Conservation (phyloP, 768 basidiomycete species). For the Stropharia rugosoannulata region DNA sequence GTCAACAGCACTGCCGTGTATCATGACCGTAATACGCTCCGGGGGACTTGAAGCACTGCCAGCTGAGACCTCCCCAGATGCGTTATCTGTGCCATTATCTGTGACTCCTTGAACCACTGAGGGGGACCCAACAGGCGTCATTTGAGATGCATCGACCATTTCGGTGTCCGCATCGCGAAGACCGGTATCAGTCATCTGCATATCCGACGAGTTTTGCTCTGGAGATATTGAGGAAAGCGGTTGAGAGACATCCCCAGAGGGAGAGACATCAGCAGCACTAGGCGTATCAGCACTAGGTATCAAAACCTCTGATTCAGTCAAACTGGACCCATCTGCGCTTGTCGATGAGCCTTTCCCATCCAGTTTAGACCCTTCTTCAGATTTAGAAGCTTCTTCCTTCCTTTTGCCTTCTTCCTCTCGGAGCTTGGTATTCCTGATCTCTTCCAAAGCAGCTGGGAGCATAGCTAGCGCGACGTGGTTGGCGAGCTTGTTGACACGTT, state of each 20-base stretch:
- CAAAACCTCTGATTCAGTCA: constrained; percentile 18
- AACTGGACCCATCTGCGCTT: constrained; percentile 19
- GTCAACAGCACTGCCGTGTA: constrained; percentile 91
- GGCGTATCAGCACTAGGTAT: not conserved
- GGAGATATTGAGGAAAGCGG: not conserved
- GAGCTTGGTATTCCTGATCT: constrained; percentile 54
- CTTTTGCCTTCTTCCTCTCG: constrained; percentile 54
- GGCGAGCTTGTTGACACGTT: constrained; percentile 62
- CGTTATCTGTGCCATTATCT: not conserved
- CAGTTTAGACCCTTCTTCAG: constrained; percentile 29
- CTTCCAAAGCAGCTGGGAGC: constrained; percentile 76
- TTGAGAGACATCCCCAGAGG: not conserved
- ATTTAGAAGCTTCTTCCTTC: constrained; percentile 35
- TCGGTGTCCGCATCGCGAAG: constrained; percentile 42
- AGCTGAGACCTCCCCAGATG: not conserved
- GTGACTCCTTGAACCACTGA: not conserved
- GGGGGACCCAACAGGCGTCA: constrained; percentile 10
- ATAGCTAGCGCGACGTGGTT: constrained; percentile 75
- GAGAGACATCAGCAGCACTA: not conserved
- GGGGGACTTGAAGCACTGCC: constrained; percentile 21
- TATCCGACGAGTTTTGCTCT: constrained; percentile 21
- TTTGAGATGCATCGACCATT: constrained; percentile 44
- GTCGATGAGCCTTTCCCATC: constrained; percentile 32
- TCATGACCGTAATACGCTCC: constrained; percentile 81
- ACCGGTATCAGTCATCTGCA: constrained; percentile 32